Conservation (phyloP, 1,284 basidiomycete species). For the Melampsora americana region DNA sequence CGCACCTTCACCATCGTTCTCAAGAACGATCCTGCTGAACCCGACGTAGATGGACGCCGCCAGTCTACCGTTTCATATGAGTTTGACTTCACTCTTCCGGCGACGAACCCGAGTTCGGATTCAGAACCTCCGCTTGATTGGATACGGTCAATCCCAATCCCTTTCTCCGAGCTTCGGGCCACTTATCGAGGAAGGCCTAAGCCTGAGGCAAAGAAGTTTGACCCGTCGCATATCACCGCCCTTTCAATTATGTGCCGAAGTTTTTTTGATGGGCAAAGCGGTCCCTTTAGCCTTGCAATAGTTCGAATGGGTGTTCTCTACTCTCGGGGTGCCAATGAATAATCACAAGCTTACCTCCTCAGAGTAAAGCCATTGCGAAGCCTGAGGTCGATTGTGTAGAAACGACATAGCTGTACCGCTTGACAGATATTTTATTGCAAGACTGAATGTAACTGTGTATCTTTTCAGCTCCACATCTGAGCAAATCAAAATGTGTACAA, state of each 20-base stretch:
- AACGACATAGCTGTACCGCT: too few relatives aligned
- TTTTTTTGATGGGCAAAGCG: constrained; percentile 23
- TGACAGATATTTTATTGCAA: too few relatives aligned
- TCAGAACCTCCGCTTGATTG: constrained; percentile 8
- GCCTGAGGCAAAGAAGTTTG: constrained; percentile 1
- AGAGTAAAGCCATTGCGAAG: too few relatives aligned
- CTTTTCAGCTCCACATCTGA: too few relatives aligned
- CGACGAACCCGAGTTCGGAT: background rate
- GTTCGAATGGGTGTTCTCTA: background rate
- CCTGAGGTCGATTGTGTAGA: too few relatives aligned
- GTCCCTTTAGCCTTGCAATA: constrained; percentile 15
- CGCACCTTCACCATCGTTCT: background rate
- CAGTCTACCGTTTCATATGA: background rate
- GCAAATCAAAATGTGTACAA: too few relatives aligned
- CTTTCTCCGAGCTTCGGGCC: constrained; percentile 10
- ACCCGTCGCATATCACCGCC: background rate
- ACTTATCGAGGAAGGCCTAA: constrained; percentile 2
- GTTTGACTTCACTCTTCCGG: background rate
- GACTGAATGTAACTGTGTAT: too few relatives aligned
- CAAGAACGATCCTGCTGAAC: background rate
- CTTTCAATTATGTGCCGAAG: constrained; percentile 33
- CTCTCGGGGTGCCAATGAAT: too few relatives aligned
- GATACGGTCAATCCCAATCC: constrained; percentile 3
- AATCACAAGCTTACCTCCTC: too few relatives aligned
- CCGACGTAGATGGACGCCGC: background rate